Conservation (phyloP, 73 alveolate species). For the Tetrahymena malaccensis region DNA sequence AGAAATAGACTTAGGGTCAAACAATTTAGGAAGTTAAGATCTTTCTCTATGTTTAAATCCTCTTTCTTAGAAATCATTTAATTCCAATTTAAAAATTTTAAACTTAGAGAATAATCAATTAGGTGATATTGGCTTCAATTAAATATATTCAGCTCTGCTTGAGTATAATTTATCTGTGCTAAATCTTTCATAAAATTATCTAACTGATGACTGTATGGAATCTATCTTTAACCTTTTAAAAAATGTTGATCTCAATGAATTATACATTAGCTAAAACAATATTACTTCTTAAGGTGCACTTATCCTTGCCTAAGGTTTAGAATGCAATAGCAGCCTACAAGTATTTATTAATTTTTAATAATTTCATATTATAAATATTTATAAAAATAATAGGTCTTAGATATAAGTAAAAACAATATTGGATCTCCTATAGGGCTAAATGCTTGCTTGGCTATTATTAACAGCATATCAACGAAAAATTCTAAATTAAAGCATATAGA, state of each 20-base stretch:
- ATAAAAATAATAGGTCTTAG: background rate
- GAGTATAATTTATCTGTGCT: constrained; percentile 11
- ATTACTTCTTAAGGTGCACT: constrained; percentile 17
- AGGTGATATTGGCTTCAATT: background rate
- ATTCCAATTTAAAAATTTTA: background rate
- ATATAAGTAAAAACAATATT: background rate
- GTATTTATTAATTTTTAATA: background rate
- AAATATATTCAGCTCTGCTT: background rate
- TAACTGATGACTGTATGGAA: constrained; percentile 22
- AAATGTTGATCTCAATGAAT: background rate
- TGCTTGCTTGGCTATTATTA: background rate
- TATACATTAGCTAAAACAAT: constrained; percentile 8
- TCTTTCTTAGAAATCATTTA: background rate
- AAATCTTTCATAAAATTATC: constrained; percentile 15
- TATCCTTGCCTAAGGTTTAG: background rate
- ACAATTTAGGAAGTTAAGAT: background rate
- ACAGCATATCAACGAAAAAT: background rate
- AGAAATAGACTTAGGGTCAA: background rate
- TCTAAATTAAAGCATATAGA: constrained; percentile 29
- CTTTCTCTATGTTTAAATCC: background rate
- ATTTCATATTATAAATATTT: background rate
- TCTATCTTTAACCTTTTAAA: background rate
- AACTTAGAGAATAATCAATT: constrained; percentile 15
- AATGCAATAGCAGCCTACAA: background rate
- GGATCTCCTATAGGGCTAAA: background rate